Base-by-base conservation (phyloP, 768 basidiomycete species). In the Lanmaoa pseudosensibilis region DNA sequence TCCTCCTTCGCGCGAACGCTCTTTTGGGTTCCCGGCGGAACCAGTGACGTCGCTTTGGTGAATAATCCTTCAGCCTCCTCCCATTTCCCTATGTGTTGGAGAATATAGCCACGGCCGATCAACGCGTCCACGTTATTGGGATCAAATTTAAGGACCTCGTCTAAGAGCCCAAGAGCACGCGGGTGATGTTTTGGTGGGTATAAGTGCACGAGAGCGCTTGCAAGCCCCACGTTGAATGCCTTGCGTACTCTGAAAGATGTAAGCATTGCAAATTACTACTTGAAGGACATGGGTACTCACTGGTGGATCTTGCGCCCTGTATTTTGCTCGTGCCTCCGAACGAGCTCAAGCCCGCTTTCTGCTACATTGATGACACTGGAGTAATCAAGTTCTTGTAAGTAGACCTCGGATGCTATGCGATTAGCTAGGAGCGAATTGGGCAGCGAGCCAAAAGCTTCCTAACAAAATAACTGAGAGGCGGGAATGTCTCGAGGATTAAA, bases 171-270 rank as follows among this genome's bases (percentile, higher is more conserved):
- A 25, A 87, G 74, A 2, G 97, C 96, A 50, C 87, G 84, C 12
- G 75, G 62, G 67, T 98, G 96, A 63, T 98, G 88, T 64, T 94
- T 94, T 0, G 96, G 96, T 30, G 95, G 86, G 69, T 84, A 92
- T 47, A 90, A 78, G 65, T 97, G 88, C 4, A 93, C 89, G 16
- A 97, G 79, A 5, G 91, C 84, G 0, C 84, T 87, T 2, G 85
- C 88, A 13, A 96, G 78, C 5, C 79, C 77, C 12, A 85, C 79
- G 56, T 93, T 85, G 66, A 97, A 83, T 4, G 84, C 84, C 46
- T 82, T 81, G 45, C 78, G 78, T 13, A 80, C 80, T 49, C 92
- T 94, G 52, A 44, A 54, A n/a, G 52, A 33, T 25, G 50, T 36
- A 37, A 54, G 18, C 40, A 8, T 50, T n/a, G 44, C 34, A 56